Evolutionary conservation across 2,329 filamentous ascomycete species (phyloP), one percentile per base, ranked within the genome.

Genomic region (Penicillium capsulatum): DNA sequence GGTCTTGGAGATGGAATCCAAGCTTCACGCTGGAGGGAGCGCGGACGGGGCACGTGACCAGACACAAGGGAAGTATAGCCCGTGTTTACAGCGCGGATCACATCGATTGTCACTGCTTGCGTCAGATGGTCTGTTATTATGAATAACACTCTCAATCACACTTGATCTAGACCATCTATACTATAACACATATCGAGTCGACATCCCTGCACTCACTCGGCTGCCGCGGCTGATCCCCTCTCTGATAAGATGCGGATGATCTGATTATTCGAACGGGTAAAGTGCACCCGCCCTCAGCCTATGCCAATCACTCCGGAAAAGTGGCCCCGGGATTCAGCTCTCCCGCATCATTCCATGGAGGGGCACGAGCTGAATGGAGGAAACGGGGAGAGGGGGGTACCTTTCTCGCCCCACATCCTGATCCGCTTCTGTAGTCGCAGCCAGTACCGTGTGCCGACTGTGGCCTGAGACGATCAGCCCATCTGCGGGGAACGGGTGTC

Each of bases 401-500:
- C 20, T 15, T 20, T 27, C 7, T 39, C 19, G 40, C 38, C 45
- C 40, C 45, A 44, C 47, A 37, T 35, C 31, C 28, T 42, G 31
- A 33, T 39, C 38, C 31, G 31, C 7, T 27, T 17, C 15, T 31
- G 32, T n/a, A n/a, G n/a, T n/a, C n/a, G n/a, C n/a, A n/a, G n/a
- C n/a, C n/a, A 28, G 26, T 11, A 28, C 4, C 26, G 5, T 22
- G 5, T 22, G 19, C 19, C 19, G 26, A 28, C 22, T 14, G 11
- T 34, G 32, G 24, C 19, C 42, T 36, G 36, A 6, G 11, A 35
- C 31, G 20, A 47, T 53, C 51, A 53, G 47, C 39, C 47, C 49
- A 49, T 48, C 36, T 40, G 46, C 40, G 34, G 10, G 17, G 11
- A 38, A 44, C 47, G 47, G 50, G 34, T 45, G 47, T 44, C 35